phyloP scores from a whole-genome alignment of 148 eudicot species.

The Mesembryanthemum crystallinum region DNA sequence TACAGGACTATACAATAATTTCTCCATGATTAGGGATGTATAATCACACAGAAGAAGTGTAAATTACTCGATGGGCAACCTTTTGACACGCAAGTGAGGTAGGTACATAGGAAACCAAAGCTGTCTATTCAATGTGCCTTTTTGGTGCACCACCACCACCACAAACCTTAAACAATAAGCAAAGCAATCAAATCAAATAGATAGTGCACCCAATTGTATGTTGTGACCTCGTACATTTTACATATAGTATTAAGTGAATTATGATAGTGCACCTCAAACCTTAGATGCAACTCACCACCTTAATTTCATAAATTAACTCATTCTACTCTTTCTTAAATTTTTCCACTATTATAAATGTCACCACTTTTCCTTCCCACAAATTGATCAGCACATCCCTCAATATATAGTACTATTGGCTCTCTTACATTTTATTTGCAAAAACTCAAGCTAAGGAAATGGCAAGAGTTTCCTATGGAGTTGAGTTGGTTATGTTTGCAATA shows the following conservation, averaged over 20 bases:
- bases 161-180: constrained; percentile 12
- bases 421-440: neutral
- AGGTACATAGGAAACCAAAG: constrained; percentile 11
- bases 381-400: neutral
- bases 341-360: constrained; percentile 4
- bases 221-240: neutral
- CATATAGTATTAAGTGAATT: neutral
- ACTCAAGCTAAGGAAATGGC: neutral
- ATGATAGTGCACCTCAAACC: constrained; percentile 2
- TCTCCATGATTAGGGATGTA: no score
- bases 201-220: neutral
- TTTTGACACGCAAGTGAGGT: constrained; percentile 8
- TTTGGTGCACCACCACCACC: constrained; percentile 19
- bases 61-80: neutral
- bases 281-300: neutral
- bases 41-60: constrained; percentile 11
- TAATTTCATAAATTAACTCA: neutral
- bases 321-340: neutral
- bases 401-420: neutral
- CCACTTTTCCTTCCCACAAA: neutral
- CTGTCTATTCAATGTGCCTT: neutral
- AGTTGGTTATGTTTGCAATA: constrained; percentile 4
- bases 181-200: neutral
- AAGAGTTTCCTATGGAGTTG: neutral
- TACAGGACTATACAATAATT: no score